Evolutionary conservation across 352 stramenopile species (phyloP).

Genomic region (Globisporangium polare): DNA sequence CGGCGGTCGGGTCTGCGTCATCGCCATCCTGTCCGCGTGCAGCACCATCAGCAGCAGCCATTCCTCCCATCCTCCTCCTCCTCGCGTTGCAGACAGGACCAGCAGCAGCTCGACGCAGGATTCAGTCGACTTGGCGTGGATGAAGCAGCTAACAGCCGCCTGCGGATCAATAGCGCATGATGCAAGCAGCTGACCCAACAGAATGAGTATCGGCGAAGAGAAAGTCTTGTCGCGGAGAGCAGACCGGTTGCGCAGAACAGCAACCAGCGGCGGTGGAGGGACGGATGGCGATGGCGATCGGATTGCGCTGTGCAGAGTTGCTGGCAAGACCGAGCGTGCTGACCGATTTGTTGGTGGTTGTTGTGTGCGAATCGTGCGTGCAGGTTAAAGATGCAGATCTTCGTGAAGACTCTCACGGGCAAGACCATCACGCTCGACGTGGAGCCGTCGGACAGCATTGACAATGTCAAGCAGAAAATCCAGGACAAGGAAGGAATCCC

Average conservation of each 20-base stretch:
- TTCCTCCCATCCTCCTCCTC: not conserved
- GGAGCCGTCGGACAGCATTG: slow-evolving; percentile 96
- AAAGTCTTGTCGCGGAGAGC: no score
- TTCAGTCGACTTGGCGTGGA: not conserved
- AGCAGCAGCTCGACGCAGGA: not conserved
- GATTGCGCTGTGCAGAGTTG: not conserved
- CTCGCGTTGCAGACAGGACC: not conserved
- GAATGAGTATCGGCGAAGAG: no score
- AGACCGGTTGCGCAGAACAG: not conserved
- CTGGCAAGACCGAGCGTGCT: not conserved
- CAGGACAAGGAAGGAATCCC: slow-evolving; percentile 93
- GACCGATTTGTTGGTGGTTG: not conserved
- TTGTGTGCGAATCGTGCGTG: slow-evolving; percentile 9
- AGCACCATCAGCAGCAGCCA: not conserved
- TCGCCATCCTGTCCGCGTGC: not conserved
- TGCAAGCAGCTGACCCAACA: no score
- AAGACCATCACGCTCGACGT: slow-evolving; percentile 98
- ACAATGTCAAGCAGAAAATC: slow-evolving; percentile 98
- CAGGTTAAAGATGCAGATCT: slow-evolving; percentile 92
- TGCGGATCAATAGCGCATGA: no score
- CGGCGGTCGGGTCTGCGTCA: not conserved
- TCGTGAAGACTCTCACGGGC: slow-evolving; percentile 97
- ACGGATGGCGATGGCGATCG: not conserved
- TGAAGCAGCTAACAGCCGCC: no score
- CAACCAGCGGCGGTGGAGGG: not conserved